Evolutionary conservation across 2,329 filamentous ascomycete genomes (phyloP).

Genomic region (Fusarium sp.): DNA sequence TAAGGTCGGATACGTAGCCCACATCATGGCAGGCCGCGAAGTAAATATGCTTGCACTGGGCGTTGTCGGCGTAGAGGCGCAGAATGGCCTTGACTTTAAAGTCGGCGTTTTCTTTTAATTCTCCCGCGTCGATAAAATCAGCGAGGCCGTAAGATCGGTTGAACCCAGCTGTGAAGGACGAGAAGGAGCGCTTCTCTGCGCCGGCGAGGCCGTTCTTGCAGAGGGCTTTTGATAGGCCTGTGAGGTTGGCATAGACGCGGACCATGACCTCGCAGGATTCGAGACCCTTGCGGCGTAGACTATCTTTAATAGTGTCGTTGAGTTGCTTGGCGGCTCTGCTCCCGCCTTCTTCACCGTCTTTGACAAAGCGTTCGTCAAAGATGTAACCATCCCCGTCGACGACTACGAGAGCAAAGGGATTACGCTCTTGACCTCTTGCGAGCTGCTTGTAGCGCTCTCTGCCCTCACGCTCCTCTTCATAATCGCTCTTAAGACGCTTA

Average conservation of each 20-base stretch:
- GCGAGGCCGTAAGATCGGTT: conserved; percentile 65
- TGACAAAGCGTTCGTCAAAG: conserved; percentile 60
- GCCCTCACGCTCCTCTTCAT: conserved; percentile 63
- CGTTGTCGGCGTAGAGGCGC: conserved; percentile 63
- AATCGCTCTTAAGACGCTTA: conserved; percentile 64
- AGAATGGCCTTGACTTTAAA: conserved; percentile 65
- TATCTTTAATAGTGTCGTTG: conserved; percentile 59
- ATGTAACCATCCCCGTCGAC: conserved; percentile 70
- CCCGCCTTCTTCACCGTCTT: conserved; percentile 62
- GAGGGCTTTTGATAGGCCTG: conserved; percentile 60
- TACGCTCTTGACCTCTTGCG: conserved; percentile 58
- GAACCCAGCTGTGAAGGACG: conserved; percentile 65
- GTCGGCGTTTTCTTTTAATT: conserved; percentile 67
- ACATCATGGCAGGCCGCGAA: conserved; percentile 70
- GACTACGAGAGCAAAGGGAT: conserved; percentile 68
- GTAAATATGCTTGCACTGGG: conserved; percentile 71
- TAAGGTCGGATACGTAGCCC: conserved; percentile 62
- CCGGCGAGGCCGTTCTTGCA: conserved; percentile 57
- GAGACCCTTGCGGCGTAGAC: conserved; percentile 57
- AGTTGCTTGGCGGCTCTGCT: conserved; percentile 63
- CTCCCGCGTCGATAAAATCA: conserved; percentile 70
- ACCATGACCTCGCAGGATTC: conserved; percentile 64
- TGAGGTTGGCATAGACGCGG: conserved; percentile 65
- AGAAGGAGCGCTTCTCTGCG: conserved; percentile 63
- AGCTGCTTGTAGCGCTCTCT: conserved; percentile 65